Conservation (phyloP, 768 basidiomycete genomes). For the Pholiota conissans region DNA sequence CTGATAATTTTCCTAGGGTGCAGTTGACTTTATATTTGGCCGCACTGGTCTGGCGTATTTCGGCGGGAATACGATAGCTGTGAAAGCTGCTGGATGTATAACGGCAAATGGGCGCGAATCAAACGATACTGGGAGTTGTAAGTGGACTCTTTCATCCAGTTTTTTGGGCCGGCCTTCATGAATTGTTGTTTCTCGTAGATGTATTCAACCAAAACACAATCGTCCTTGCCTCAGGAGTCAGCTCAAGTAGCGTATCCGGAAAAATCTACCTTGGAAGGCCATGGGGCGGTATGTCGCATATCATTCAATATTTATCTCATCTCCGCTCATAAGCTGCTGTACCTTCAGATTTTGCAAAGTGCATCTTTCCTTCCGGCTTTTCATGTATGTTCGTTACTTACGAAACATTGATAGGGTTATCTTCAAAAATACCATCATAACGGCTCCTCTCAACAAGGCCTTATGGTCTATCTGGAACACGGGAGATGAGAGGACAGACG, state of each 20-base stretch:
- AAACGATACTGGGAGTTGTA: slow-evolving; percentile 46
- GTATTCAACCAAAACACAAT: slow-evolving; percentile 46
- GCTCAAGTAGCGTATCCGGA: slow-evolving; percentile 33
- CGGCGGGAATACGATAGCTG: slow-evolving; percentile 47
- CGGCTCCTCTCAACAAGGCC: slow-evolving; percentile 36
- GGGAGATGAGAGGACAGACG: slow-evolving; percentile 35
- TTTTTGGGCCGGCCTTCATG: not conserved
- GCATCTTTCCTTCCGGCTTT: slow-evolving; percentile 8
- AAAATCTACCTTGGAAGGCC: slow-evolving; percentile 47
- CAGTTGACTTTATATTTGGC: slow-evolving; percentile 53
- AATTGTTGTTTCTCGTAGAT: slow-evolving; percentile 21
- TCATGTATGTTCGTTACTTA: not conserved
- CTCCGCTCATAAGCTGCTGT: not conserved
- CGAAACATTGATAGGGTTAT: slow-evolving; percentile 38
- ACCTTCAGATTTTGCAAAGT: slow-evolving; percentile 42
- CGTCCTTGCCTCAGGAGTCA: slow-evolving; percentile 39
- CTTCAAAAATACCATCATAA: slow-evolving; percentile 46
- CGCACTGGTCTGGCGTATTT: slow-evolving; percentile 44
- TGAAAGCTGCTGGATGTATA: slow-evolving; percentile 42
- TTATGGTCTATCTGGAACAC: slow-evolving; percentile 49
- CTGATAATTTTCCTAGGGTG: slow-evolving; percentile 32
- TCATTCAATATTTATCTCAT: not conserved
- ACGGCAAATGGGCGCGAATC: slow-evolving; percentile 50
- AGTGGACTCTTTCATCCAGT: too few species aligned
- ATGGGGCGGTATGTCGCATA: slow-evolving; percentile 29